These are phyloP conservation scores for Moringa oleifera DNA, from an alignment of 345 rosid species.

Conservation along the genomic window DNA sequence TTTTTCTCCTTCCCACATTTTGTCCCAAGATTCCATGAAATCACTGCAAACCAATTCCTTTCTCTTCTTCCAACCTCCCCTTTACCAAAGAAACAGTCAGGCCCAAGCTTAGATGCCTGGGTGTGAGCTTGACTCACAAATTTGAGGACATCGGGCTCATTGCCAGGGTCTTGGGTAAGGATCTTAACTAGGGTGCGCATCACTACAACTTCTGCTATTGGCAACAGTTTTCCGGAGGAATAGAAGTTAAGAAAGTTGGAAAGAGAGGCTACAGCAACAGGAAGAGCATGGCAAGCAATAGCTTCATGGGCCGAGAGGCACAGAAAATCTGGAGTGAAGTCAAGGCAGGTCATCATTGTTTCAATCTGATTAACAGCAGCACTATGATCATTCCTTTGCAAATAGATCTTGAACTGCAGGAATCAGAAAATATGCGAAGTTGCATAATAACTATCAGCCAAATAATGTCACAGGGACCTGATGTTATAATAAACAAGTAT, in stretches of 20 bases:
- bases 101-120: constrained; percentile 64
- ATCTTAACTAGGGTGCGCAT: constrained; percentile 78
- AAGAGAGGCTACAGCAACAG: constrained; percentile 71
- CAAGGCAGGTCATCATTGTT: constrained; percentile 65
- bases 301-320: constrained; percentile 96
- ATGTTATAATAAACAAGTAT: constrained; percentile 6
- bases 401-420: constrained; percentile 78
- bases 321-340: constrained; percentile 78
- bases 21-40: constrained; percentile 82
- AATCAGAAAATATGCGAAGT: constrained; percentile 20
- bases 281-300: constrained; percentile 71
- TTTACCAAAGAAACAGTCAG: constrained; percentile 64
- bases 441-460: constrained; percentile 2
- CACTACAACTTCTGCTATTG: constrained; percentile 65
- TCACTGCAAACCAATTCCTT: constrained; percentile 76
- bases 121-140: constrained; percentile 46
- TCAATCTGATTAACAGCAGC: constrained; percentile 72
- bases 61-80: constrained; percentile 81
- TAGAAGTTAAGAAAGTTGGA: constrained; percentile 67
- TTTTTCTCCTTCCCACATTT: constrained; percentile 68
- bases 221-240: constrained; percentile 56
- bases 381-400: constrained; percentile 51
- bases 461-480: constrained; percentile 18
- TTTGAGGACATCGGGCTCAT: constrained; percentile 55
- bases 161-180: constrained; percentile 50